Base-by-base conservation (phyloP, 768 basidiomycete species). In the Rhodotorula babjevae region DNA sequence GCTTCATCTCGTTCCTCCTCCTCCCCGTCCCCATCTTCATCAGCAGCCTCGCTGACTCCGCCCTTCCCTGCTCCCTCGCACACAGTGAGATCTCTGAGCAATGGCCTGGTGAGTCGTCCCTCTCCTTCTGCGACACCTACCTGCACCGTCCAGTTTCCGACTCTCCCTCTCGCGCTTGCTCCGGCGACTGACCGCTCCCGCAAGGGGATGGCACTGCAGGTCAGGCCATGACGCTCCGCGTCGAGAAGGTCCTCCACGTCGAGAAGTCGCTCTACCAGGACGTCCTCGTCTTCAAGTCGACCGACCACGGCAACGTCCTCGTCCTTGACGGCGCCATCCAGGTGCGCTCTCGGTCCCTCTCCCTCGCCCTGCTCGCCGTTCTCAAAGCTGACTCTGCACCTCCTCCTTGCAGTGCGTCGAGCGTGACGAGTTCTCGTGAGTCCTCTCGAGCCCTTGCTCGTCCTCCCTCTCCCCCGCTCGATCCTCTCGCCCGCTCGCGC, bases 341-440 rank as follows among this genome's bases (percentile, higher is more conserved):
- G 81, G 71, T 72, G 3, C 60, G 70, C 47, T 18, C 46, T 36
- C 46, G 29, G 25, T n/a, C 47, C 5, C 42, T 14, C n/a, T 29
- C 27, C 11, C 61, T 31, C 46, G 14, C 1, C 1, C 47, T 1
- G 18, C 53, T 4, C n/a, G n/a, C n/a, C n/a, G n/a, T 5, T 40
- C 55, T 52, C 46, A 63, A 9, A 14, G 18, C 44, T 25, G 23
- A 25, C 49, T 11, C 49, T 21, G 2, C 2, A 29, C 15, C 14
- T 1, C 21, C 19, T 12, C 15, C 2, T 31, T 9, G 31, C 61
- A 72, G 71, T 93, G 90, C 83, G 96, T 94, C 3, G 96, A 99
- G 83, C 88, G 94, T 60, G 96, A 99, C 80, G 96, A 99, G 82
- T 99, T 99, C 82, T 93, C 94, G 93, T 93, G 79, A 77, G 90